phyloP scores from a whole-genome alignment of 2,329 filamentous ascomycete genomes.

The Capronia americana region DNA sequence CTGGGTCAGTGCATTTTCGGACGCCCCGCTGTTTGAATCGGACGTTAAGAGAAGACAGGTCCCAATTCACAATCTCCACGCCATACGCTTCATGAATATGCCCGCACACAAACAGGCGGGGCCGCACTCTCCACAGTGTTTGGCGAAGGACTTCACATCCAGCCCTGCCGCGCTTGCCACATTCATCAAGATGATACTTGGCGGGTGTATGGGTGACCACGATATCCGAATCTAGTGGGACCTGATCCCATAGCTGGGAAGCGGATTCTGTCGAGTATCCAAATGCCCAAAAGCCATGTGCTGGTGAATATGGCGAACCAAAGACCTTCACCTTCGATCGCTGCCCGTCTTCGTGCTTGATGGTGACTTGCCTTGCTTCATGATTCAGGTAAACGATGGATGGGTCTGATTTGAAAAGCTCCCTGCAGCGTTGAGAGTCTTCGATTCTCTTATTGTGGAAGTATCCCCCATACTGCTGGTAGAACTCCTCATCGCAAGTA shows the following conservation, averaged over 20 bases:
- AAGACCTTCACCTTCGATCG: slow-evolving; percentile 61
- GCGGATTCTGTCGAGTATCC: slow-evolving; percentile 56
- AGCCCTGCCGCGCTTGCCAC: slow-evolving; percentile 42
- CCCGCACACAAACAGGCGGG: slow-evolving; percentile 62
- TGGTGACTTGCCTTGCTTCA: slow-evolving; percentile 51
- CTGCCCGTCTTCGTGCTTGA: slow-evolving; percentile 55
- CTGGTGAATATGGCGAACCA: slow-evolving; percentile 62
- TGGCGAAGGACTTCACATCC: slow-evolving; percentile 59
- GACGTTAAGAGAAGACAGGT: slow-evolving; percentile 37
- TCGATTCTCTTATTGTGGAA: slow-evolving; percentile 56
- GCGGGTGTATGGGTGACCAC: slow-evolving; percentile 65
- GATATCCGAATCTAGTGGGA: slow-evolving; percentile 60
- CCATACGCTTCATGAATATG: slow-evolving; percentile 65
- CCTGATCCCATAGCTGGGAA: slow-evolving; percentile 54
- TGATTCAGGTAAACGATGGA: slow-evolving; percentile 62
- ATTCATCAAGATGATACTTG: slow-evolving; percentile 56
- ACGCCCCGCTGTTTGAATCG: slow-evolving; percentile 44
- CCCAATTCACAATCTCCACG: slow-evolving; percentile 60
- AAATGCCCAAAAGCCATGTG: slow-evolving; percentile 60
- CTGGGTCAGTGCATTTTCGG: slow-evolving; percentile 54
- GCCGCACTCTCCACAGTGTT: slow-evolving; percentile 55
- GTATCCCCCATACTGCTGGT: slow-evolving; percentile 47
- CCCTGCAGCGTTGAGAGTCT: slow-evolving; percentile 52
- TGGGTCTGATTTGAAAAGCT: slow-evolving; percentile 50
- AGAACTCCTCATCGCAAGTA: slow-evolving; percentile 47